Conservation (phyloP, 768 basidiomycete genomes). For the Rhodosporidiobolus sp. region DNA sequence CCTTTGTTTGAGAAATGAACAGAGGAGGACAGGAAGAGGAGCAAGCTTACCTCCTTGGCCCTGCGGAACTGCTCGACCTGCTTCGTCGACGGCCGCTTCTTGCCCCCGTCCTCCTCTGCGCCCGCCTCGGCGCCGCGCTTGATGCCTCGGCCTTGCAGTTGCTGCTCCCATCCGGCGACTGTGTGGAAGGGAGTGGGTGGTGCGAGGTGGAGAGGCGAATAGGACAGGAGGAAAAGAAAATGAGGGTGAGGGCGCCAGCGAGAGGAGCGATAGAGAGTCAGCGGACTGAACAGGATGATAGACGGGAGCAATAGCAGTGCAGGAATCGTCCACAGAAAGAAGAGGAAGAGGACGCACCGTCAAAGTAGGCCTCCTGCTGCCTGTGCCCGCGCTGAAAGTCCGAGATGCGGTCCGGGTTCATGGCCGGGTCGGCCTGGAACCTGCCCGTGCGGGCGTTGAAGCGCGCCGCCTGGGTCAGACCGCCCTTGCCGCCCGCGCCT, state of each 20-base stretch:
- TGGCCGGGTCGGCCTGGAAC: conserved; percentile 21
- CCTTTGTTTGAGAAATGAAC: too few species aligned
- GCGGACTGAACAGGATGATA: background rate
- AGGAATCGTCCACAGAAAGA: background rate
- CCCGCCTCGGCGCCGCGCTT: conserved; percentile 7
- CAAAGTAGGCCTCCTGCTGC: conserved; percentile 37
- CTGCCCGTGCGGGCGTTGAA: conserved; percentile 36
- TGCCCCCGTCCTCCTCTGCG: background rate
- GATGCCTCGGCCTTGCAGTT: background rate
- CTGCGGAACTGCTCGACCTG: conserved; percentile 12
- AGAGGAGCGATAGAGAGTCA: background rate
- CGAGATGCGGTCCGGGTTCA: conserved; percentile 37
- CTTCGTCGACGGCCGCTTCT: conserved; percentile 12
- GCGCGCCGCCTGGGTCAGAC: conserved; percentile 16
- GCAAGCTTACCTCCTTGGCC: background rate
- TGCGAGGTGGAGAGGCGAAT: too few species aligned
- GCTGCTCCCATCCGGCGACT: conserved; percentile 2
- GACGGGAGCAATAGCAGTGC: background rate
- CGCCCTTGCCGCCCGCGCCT: background rate
- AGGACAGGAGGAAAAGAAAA: too few species aligned
- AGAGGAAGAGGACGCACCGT: conserved; percentile 5
- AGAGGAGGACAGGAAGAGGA: background rate
- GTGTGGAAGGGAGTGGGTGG: background rate
- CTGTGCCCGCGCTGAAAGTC: conserved; percentile 19
- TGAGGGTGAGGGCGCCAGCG: background rate